Conservation (phyloP, 495 filamentous ascomycete genomes). For the Lophium mytilinum region DNA sequence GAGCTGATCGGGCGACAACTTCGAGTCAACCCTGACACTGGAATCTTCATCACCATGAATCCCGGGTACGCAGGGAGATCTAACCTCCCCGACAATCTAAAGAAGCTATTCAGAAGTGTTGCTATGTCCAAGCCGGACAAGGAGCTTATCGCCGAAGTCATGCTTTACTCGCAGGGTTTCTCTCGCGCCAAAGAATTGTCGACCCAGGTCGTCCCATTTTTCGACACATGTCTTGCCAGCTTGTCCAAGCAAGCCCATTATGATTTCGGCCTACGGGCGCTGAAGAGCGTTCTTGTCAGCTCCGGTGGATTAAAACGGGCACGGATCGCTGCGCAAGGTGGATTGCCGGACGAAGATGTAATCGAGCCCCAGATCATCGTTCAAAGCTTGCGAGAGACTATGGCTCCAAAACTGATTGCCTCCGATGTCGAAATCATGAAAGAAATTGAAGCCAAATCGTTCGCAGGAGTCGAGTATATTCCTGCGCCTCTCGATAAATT, state of each 20-base stretch:
- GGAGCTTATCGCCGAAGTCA: slow-evolving; percentile 97
- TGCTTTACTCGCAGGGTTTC: slow-evolving; percentile 99
- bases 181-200: slow-evolving; percentile 87
- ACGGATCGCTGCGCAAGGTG: slow-evolving; percentile 47
- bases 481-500: slow-evolving; percentile 76
- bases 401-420: slow-evolving; percentile 91
- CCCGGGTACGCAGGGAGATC: slow-evolving; percentile 97
- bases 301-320: slow-evolving; percentile 92
- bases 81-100: slow-evolving; percentile 95
- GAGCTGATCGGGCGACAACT: slow-evolving; percentile 88
- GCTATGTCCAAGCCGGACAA: slow-evolving; percentile 99
- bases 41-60: slow-evolving; percentile 99
- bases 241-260: slow-evolving; percentile 97
- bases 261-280: slow-evolving; percentile 91
- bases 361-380: slow-evolving; percentile 98
- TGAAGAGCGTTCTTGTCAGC: slow-evolving; percentile 97
- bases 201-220: slow-evolving; percentile 93
- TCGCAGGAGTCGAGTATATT: slow-evolving; percentile 88
- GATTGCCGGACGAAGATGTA: slow-evolving; percentile 59
- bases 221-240: slow-evolving; percentile 72
- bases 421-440: slow-evolving; percentile 85
- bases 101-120: slow-evolving; percentile 97
- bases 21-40: slow-evolving; percentile 79
- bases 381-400: slow-evolving; percentile 95
- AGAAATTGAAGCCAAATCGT: slow-evolving; percentile 72